Percentiles rank a stretch among this genome's conserved stretches.
Evolutionary conservation across 2,329 filamentous ascomycete species (phyloP).

Genomic region (Claviceps humidiphila): DNA sequence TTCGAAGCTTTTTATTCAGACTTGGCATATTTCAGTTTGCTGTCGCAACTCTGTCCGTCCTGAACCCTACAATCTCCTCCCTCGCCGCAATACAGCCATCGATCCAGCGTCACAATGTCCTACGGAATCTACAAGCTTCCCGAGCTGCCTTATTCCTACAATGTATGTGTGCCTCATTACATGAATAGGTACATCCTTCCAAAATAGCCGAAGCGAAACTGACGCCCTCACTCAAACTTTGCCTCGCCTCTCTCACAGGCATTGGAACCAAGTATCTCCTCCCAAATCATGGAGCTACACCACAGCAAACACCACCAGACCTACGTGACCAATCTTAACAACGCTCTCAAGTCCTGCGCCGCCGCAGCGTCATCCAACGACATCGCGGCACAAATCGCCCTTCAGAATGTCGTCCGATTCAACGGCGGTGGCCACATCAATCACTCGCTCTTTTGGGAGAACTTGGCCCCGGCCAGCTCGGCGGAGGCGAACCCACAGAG

Average conservation of each 20-base stretch:
- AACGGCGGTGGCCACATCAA: slow-evolving; percentile 90
- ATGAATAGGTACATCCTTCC: slow-evolving; percentile 4
- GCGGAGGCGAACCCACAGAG: slow-evolving; percentile 38
- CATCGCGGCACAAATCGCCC: slow-evolving; percentile 48
- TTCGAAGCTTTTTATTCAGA: not conserved
- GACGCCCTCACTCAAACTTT: not conserved
- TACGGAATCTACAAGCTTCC: slow-evolving; percentile 44
- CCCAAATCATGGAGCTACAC: slow-evolving; percentile 71
- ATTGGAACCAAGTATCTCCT: slow-evolving; percentile 60
- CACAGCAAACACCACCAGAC: slow-evolving; percentile 69
- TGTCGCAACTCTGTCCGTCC: not conserved
- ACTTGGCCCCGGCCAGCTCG: slow-evolving; percentile 50
- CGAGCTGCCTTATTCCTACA: slow-evolving; percentile 53
- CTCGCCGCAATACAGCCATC: not conserved
- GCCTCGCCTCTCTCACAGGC: slow-evolving; percentile 31
- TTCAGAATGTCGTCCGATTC: slow-evolving; percentile 68
- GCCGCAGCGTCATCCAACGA: slow-evolving; percentile 43
- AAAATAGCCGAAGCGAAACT: slow-evolving; percentile 23
- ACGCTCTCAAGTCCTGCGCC: slow-evolving; percentile 45
- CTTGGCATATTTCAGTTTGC: not conserved
- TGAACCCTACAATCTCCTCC: not conserved
- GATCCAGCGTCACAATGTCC: slow-evolving; percentile 18
- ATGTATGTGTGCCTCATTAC: slow-evolving; percentile 35
- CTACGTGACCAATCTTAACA: slow-evolving; percentile 66
- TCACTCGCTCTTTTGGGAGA: slow-evolving; percentile 86